These are phyloP conservation scores for Xylaria multiplex DNA, from an alignment of 2,329 filamentous ascomycete species.

Conservation along the genomic window DNA sequence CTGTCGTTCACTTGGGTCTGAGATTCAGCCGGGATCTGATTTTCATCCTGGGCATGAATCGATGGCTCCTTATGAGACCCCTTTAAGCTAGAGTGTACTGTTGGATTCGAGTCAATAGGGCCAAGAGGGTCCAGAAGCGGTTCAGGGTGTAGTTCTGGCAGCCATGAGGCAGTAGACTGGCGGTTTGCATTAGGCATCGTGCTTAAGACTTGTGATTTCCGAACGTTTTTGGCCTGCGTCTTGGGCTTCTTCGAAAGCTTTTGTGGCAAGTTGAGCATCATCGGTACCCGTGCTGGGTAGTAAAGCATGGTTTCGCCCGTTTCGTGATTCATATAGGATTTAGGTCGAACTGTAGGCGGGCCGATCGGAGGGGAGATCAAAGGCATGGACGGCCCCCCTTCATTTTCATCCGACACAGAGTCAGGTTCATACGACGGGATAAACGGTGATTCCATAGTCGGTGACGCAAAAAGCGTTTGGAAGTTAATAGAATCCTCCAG, in stretches of 20 bases:
- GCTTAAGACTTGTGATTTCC: slow-evolving; percentile 77
- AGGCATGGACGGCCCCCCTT: slow-evolving; percentile 39
- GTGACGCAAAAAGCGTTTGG: slow-evolving; percentile 42
- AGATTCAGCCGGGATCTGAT: slow-evolving; percentile 24
- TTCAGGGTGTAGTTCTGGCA: slow-evolving; percentile 46
- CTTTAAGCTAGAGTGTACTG: slow-evolving; percentile 5
- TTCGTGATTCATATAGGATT: slow-evolving; percentile 70
- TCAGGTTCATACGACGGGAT: slow-evolving; percentile 40
- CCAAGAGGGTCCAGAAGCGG: slow-evolving; percentile 49
- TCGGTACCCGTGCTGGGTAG: slow-evolving; percentile 93
- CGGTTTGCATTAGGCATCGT: slow-evolving; percentile 62
- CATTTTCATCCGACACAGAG: slow-evolving; percentile 35
- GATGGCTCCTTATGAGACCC: slow-evolving; percentile 15
- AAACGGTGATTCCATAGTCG: slow-evolving; percentile 38
- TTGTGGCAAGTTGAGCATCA: slow-evolving; percentile 91
- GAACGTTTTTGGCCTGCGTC: slow-evolving; percentile 70
- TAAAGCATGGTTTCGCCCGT: slow-evolving; percentile 87
- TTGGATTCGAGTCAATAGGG: slow-evolving; percentile 27
- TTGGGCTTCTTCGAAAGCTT: slow-evolving; percentile 81
- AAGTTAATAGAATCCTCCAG: slow-evolving; percentile 43
- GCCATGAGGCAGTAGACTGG: slow-evolving; percentile 47
- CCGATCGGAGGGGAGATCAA: slow-evolving; percentile 50
- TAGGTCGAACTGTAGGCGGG: slow-evolving; percentile 53
- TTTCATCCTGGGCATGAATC: slow-evolving; percentile 26
- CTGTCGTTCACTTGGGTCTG: slow-evolving; percentile 26